Evolutionary conservation across 106 monocot species (phyloP).

Genomic region (Dendrobium officinale): DNA sequence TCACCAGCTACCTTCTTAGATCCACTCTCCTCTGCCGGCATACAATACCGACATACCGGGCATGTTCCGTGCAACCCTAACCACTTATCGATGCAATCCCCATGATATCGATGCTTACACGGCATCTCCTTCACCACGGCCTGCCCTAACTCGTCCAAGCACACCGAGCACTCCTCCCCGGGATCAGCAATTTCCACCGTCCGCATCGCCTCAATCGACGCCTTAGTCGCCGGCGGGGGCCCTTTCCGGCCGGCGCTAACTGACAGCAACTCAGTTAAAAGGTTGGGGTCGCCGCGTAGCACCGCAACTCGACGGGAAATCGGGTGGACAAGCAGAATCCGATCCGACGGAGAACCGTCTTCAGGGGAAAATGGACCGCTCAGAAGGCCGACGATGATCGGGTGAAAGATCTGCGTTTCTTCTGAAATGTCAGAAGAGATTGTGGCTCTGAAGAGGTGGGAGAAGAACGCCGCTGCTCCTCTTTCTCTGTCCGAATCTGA

Average conservation of each 20-base stretch:
- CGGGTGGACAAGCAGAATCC: constrained; percentile 41
- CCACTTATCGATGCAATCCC: constrained; percentile 69
- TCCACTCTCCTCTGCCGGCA: constrained; percentile 44
- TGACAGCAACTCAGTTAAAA: constrained; percentile 20
- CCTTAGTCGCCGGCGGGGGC: constrained; percentile 54
- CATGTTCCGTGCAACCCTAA: constrained; percentile 61
- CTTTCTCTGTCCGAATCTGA: neutral
- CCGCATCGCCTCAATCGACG: constrained; percentile 49
- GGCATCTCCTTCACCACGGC: constrained; percentile 63
- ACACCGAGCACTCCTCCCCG: constrained; percentile 46
- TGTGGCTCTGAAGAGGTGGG: constrained; percentile 3
- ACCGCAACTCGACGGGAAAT: constrained; percentile 24
- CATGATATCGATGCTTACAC: constrained; percentile 64
- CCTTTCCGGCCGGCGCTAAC: constrained; percentile 9
- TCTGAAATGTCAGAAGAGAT: neutral
- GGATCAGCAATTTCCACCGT: constrained; percentile 14
- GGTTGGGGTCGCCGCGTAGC: constrained; percentile 13
- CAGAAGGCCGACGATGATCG: constrained; percentile 10
- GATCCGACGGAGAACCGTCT: constrained; percentile 14
- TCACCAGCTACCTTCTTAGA: constrained; percentile 9
- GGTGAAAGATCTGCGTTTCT: neutral
- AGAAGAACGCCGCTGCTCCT: constrained; percentile 8
- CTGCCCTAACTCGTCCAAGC: constrained; percentile 34
- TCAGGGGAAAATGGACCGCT: neutral
- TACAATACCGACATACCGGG: constrained; percentile 52